phyloP scores from a whole-genome alignment of 345 rosid genomes.

The Kernera saxatilis region DNA sequence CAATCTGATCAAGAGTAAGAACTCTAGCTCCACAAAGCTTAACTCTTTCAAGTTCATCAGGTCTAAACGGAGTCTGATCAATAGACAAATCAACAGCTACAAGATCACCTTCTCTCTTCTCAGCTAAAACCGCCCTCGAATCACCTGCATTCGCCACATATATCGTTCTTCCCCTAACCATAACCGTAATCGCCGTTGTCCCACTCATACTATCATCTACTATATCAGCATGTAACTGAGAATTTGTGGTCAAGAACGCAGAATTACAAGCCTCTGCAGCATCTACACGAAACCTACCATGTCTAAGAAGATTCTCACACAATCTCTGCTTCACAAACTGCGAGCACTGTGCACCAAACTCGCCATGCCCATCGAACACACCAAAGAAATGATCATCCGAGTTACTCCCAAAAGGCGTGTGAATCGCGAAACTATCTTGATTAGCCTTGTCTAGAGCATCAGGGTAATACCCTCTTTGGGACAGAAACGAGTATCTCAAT shows the following conservation, averaged over 20 bases:
- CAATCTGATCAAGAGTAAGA: conserved; percentile 93
- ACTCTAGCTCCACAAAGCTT: conserved; percentile 93
- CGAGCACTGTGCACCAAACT: conserved; percentile 85
- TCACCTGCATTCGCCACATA: conserved; percentile 89
- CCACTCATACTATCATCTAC: conserved; percentile 97
- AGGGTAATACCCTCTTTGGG: conserved; percentile 95
- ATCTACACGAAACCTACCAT: conserved; percentile 52
- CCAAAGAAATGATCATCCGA: conserved; percentile 81
- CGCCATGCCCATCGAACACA: conserved; percentile 98
- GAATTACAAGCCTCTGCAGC: conserved; percentile 74
- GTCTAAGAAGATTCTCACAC: conserved; percentile 82
- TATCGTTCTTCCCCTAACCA: conserved; percentile 76
- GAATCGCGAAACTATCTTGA: conserved; percentile 95
- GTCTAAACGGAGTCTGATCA: conserved; percentile 90
- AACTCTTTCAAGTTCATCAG: conserved; percentile 82
- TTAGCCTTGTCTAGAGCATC: conserved; percentile 94
- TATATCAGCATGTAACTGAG: conserved; percentile 66
- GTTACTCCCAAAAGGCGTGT: conserved; percentile 75
- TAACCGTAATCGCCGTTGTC: conserved; percentile 82
- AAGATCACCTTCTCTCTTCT: conserved; percentile 63
- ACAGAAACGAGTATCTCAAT: conserved; percentile 65
- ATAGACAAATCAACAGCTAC: conserved; percentile 84
- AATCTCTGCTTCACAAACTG: conserved; percentile 73
- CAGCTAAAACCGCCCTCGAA: conserved; percentile 88
- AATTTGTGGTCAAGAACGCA: conserved; percentile 58